Base-by-base conservation (phyloP, 805 yeast genomes). In the Pichia eremophila region DNA sequence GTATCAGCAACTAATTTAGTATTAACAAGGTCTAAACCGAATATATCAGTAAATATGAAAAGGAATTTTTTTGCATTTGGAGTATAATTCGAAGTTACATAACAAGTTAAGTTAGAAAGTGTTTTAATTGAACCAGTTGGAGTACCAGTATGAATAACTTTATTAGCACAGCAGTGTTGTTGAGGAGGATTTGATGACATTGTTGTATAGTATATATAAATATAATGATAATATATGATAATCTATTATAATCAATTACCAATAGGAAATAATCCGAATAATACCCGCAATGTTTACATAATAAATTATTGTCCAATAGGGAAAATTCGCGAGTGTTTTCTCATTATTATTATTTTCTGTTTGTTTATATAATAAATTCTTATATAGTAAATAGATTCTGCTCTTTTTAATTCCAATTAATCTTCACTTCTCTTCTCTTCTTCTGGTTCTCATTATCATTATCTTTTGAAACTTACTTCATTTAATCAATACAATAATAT, bases 21-120 rank as follows among this genome's bases (percentile, higher is more conserved):
- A 63, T 89, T 88, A 60, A 69, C 70, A 59, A 71, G 72, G 42
- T 68, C 68, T 60, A 74, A 66, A 36, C 96, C 96, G 51, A 62
- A 78, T 42, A 88, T 68, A 60, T 89, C 96, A 40, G 93, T 73
- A 39, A 81, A 51, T 41, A 87, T 73, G 28, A 86, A 78, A 25
- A 86, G 63, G 40, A 80, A 69, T 50, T 74, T 73, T 25, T 74
- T 41, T 4, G 50, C 41, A 10, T 19, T 72, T 8, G 54, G 52
- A 10, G 69, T 46, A 52, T 61, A 57, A 50, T 64, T 63, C 39
- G 86, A 86, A 10, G 77, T 53, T 28, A 72, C 65, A 53, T 78
- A 78, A 12, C 77, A 64, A 40, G 63, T 60, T 28, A 73, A 52
- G 14, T 79, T 82, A 47, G 60, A 67, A 7, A 78, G 46, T 11